Evolutionary conservation across 176 grass and related monocot genomes (phyloP).

Genomic region (Typha latifolia): DNA sequence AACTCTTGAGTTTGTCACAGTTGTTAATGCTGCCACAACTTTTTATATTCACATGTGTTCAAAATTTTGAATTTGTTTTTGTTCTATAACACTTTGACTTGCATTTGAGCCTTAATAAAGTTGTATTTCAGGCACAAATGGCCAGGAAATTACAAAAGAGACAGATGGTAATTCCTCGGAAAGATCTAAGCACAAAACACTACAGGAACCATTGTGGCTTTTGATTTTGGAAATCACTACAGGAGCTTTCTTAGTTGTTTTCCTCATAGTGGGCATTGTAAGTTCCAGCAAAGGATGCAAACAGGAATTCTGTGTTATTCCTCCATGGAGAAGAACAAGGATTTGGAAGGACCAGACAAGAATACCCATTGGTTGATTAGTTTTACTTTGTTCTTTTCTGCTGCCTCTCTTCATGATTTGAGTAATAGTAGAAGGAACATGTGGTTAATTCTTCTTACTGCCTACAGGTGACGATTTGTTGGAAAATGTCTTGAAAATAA

Average conservation of each 20-base stretch:
- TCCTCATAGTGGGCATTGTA: conserved; percentile 37
- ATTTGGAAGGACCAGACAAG: conserved; percentile 52
- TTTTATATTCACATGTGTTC: background rate
- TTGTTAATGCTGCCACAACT: background rate
- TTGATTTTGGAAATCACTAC: conserved; percentile 59
- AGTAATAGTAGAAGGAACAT: conserved; percentile 2
- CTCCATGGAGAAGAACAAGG: conserved; percentile 44
- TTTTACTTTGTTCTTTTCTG: background rate
- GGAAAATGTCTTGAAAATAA: conserved; percentile 47
- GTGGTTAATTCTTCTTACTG: background rate
- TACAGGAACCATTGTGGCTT: conserved; percentile 65
- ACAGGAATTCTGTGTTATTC: conserved; percentile 26
- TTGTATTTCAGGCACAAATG: conserved; percentile 60
- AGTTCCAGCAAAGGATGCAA: conserved; percentile 31
- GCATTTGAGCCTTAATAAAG: conserved; percentile 7
- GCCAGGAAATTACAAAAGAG: conserved; percentile 6
- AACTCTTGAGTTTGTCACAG: background rate
- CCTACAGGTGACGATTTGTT: conserved; percentile 51
- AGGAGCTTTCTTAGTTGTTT: conserved; percentile 34
- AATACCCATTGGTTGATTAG: conserved; percentile 76
- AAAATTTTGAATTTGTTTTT: background rate
- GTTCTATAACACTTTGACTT: conserved; percentile 1
- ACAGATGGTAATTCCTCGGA: background rate
- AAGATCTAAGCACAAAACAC: conserved; percentile 19
- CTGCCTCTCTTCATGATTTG: background rate